These are phyloP conservation scores for Lolium perenne DNA, from an alignment of 176 grass and related monocot genomes.

Conservation along the genomic window DNA sequence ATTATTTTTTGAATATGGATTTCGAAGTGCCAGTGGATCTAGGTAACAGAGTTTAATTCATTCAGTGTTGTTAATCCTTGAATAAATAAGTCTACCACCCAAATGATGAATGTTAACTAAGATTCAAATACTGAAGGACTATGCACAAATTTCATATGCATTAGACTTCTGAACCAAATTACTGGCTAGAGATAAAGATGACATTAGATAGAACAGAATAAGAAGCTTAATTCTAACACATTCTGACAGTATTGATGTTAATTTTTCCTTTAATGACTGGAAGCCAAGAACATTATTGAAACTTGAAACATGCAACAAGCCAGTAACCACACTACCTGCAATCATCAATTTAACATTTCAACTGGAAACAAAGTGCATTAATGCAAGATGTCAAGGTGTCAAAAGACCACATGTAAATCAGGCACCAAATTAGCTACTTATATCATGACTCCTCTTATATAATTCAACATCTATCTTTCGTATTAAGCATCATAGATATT, in stretches of 20 bases:
- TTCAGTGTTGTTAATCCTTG: not conserved
- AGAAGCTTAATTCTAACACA: conserved; percentile 5
- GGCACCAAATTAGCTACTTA: not conserved
- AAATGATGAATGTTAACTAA: not conserved
- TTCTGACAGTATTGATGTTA: conserved; percentile 12
- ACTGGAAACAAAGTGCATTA: not conserved
- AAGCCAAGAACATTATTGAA: not conserved
- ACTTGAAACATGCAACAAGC: conserved; percentile 1
- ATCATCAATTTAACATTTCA: conserved; percentile 3
- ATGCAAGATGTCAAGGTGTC: not conserved
- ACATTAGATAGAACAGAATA: conserved; percentile 7
- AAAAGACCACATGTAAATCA: not conserved
- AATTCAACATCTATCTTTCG: not conserved
- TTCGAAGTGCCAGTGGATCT: not conserved
- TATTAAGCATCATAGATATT: not conserved
- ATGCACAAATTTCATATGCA: not conserved
- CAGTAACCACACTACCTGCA: not conserved
- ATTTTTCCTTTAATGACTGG: not conserved
- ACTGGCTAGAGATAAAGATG: conserved; percentile 11
- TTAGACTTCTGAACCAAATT: conserved; percentile 1
- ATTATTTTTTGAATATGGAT: not conserved
- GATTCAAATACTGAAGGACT: not conserved
- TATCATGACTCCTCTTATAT: not conserved
- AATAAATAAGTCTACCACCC: not conserved
- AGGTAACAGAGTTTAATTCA: conserved; percentile 20